A percentile compares a stretch with the other conserved stretches of the same genome.
Conservation (phyloP, 306 rosid genomes). For the Dryas drummondii region DNA sequence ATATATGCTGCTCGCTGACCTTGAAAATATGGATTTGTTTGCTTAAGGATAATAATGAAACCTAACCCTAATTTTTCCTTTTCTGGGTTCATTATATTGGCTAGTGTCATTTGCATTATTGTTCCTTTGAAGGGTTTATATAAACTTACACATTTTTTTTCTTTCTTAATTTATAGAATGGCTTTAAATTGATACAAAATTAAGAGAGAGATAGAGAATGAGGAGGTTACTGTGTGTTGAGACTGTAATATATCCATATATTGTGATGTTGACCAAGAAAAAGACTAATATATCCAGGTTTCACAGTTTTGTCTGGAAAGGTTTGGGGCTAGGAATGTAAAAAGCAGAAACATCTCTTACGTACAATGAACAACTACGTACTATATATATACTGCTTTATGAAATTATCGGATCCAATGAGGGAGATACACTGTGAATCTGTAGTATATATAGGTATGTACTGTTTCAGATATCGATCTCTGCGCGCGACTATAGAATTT, state of each 20-base stretch:
- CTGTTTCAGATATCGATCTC: conserved; percentile 44
- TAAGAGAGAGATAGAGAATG: no score
- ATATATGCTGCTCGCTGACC: conserved; percentile 8
- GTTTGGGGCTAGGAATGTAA: conserved; percentile 36
- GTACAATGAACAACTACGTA: neutral
- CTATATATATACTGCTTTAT: conserved; percentile 1
- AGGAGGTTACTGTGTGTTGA: no score
- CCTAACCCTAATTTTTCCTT: conserved; percentile 25
- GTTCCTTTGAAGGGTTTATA: no score
- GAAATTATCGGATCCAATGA: conserved; percentile 46
- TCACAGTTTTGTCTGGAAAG: conserved; percentile 44
- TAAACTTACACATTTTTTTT: no score
- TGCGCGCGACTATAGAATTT: conserved; percentile 2
- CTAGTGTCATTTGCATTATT: no score
- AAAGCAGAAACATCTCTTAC: neutral
- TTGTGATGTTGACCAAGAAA: conserved; percentile 2
- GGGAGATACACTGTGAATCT: conserved; percentile 33
- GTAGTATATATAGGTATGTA: conserved; percentile 19
- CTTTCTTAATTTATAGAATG: no score
- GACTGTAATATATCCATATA: no score
- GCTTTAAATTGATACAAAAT: no score
- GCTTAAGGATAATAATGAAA: neutral
- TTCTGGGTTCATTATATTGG: neutral
- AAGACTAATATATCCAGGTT: conserved; percentile 26
- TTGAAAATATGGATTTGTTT: neutral